phyloP scores from a whole-genome alignment of 208 protist species.

The Crithidia mellificae region DNA sequence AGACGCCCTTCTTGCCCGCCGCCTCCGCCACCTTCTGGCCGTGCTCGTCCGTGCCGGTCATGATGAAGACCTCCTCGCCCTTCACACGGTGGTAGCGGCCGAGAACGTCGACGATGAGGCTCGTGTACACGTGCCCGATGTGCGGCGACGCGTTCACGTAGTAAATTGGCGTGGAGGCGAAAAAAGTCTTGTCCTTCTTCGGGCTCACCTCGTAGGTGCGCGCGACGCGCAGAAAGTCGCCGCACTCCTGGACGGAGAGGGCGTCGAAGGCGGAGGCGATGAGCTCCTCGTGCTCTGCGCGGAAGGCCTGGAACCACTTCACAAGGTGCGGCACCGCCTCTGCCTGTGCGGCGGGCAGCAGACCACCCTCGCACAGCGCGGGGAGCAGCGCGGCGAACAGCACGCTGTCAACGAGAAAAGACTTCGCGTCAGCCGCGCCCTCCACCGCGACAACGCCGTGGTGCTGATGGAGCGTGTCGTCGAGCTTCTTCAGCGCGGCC shows the following conservation, averaged over 20 bases:
- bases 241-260: conserved; percentile 79
- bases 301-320: conserved; percentile 77
- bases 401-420: conserved; percentile 77
- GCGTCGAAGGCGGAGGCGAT: conserved; percentile 61
- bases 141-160: conserved; percentile 93
- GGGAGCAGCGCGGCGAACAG: conserved; percentile 76
- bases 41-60: conserved; percentile 99
- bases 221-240: conserved; percentile 81
- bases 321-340: conserved; percentile 58
- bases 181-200: conserved; percentile 76
- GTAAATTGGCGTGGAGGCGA: conserved; percentile 90
- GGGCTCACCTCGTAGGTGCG: conserved; percentile 73
- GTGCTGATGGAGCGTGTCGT: conserved; percentile 50
- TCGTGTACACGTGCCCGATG: conserved; percentile 92
- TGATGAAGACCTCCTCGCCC: conserved; percentile 89
- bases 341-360: conserved; percentile 51
- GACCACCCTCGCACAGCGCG: conserved; percentile 79
- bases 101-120: conserved; percentile 89
- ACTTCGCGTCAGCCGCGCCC: conserved; percentile 21
- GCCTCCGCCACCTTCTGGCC: conserved; percentile 97
- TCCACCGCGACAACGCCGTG: conserved; percentile 29
- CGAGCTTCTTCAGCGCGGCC: conserved; percentile 58
- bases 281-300: conserved; percentile 47
- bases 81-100: conserved; percentile 87
- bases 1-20: conserved; percentile 67